Conservation (phyloP, 345 rosid genomes). For the Arabidopsis arenosa region DNA sequence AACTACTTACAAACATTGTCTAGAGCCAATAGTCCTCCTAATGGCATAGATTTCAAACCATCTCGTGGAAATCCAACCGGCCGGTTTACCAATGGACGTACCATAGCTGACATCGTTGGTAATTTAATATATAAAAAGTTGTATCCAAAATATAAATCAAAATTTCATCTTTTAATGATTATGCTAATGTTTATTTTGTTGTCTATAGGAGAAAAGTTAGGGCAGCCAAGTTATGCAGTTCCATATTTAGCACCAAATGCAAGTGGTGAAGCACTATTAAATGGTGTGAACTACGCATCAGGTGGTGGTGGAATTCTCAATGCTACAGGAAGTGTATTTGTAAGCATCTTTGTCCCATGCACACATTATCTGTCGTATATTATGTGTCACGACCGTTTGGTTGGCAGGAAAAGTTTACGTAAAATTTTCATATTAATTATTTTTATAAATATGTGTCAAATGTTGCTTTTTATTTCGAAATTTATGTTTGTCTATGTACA, state of each 20-base stretch:
- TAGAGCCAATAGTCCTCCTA: conserved; percentile 79
- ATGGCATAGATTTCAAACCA: conserved; percentile 80
- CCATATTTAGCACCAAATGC: conserved; percentile 85
- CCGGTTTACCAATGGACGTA: conserved; percentile 85
- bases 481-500: neutral
- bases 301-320: conserved; percentile 95
- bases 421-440: neutral
- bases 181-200: neutral
- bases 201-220: conserved; percentile 74
- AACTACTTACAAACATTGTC: conserved; percentile 79
- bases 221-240: conserved; percentile 65
- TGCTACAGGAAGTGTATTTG: conserved; percentile 94
- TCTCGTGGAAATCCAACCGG: conserved; percentile 90
- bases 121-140: neutral
- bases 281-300: conserved; percentile 89
- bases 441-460: conserved; percentile 5
- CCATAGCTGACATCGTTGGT: conserved; percentile 89
- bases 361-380: neutral
- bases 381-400: conserved; percentile 11
- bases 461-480: neutral
- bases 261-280: conserved; percentile 65
- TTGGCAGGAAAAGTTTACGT: conserved; percentile 27
- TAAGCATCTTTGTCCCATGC: conserved; percentile 34
- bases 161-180: neutral
- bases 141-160: neutral